Percentiles rank a stretch among this genome's conserved stretches.
Evolutionary conservation across 208 protist species (phyloP).

Genomic region (Wallacemonas collosoma): DNA sequence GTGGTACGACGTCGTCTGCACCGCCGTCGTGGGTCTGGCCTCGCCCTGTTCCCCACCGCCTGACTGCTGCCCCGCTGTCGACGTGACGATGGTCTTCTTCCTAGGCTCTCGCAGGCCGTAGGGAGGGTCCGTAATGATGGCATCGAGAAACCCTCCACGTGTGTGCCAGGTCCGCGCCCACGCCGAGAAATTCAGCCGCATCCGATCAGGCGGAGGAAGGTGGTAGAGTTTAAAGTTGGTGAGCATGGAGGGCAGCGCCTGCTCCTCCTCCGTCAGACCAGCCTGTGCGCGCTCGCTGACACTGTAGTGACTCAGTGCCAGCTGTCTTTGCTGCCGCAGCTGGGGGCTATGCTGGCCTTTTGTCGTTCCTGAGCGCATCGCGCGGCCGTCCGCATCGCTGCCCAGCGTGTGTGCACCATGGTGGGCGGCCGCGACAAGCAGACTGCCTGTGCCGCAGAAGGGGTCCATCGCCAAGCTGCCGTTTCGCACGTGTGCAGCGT

Average conservation of each 20-base stretch:
- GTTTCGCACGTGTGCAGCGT: conserved; percentile 68
- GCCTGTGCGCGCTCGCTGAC: conserved; percentile 24
- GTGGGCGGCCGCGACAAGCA: conserved; percentile 85
- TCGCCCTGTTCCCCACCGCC: not conserved
- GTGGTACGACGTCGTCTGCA: conserved; percentile 21
- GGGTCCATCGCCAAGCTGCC: conserved; percentile 88
- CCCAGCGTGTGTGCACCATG: conserved; percentile 89
- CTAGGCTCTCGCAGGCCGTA: conserved; percentile 89
- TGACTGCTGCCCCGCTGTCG: not conserved
- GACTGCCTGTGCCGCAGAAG: conserved; percentile 93
- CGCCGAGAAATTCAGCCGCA: conserved; percentile 85
- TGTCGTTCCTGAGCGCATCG: conserved; percentile 72
- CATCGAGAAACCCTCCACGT: conserved; percentile 80
- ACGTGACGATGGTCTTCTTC: conserved; percentile 23
- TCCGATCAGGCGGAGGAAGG: conserved; percentile 66
- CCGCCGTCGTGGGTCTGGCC: not conserved
- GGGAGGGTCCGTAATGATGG: conserved; percentile 92
- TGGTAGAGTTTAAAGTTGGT: conserved; percentile 92
- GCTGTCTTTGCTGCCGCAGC: conserved; percentile 65
- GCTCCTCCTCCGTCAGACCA: conserved; percentile 43
- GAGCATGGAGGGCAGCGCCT: conserved; percentile 46
- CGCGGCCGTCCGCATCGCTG: conserved; percentile 87
- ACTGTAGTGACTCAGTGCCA: conserved; percentile 46
- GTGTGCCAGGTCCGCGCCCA: conserved; percentile 43
- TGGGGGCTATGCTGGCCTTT: conserved; percentile 60